Evolutionary conservation across 2,329 filamentous ascomycete species (phyloP).

Genomic region (Lojkania enalia): DNA sequence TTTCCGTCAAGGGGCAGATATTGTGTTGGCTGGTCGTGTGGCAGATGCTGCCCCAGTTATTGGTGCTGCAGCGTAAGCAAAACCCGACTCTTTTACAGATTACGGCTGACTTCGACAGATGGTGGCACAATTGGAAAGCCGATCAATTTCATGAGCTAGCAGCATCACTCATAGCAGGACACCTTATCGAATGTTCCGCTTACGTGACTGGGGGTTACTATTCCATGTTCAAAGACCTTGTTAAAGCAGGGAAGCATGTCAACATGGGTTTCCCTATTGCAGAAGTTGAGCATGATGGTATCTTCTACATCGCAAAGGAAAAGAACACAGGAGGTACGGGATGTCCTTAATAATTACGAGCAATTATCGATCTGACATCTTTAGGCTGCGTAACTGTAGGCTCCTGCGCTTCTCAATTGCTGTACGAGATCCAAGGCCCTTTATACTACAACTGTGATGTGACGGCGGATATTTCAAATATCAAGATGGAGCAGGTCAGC

Average conservation of each 20-base stretch:
- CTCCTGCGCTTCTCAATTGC: conserved; percentile 48
- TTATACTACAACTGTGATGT: conserved; percentile 60
- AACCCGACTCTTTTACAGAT: not conserved
- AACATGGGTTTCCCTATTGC: conserved; percentile 30
- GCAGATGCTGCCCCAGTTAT: conserved; percentile 47
- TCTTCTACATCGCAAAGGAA: conserved; percentile 30
- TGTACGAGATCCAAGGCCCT: conserved; percentile 47
- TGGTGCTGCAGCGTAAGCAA: conserved; percentile 38
- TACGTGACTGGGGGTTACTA: conserved; percentile 39
- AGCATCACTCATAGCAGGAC: conserved; percentile 48
- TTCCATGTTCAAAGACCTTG: conserved; percentile 35
- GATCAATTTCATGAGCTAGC: conserved; percentile 41
- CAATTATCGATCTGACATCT: not conserved
- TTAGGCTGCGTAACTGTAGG: conserved; percentile 43
- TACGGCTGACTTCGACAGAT: conserved; percentile 19
- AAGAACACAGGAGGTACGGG: conserved; percentile 30
- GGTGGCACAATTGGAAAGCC: conserved; percentile 50
- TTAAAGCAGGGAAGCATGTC: conserved; percentile 38
- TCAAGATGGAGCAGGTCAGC: conserved; percentile 56
- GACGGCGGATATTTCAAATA: conserved; percentile 52
- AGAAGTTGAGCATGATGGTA: conserved; percentile 16
- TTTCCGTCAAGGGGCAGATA: conserved; percentile 44
- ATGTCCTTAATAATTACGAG: not conserved
- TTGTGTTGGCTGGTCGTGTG: conserved; percentile 47
- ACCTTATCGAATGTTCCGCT: conserved; percentile 50